phyloP scores from a whole-genome alignment of 2,329 filamentous ascomycete species.

The Incumbomyces lentus region DNA sequence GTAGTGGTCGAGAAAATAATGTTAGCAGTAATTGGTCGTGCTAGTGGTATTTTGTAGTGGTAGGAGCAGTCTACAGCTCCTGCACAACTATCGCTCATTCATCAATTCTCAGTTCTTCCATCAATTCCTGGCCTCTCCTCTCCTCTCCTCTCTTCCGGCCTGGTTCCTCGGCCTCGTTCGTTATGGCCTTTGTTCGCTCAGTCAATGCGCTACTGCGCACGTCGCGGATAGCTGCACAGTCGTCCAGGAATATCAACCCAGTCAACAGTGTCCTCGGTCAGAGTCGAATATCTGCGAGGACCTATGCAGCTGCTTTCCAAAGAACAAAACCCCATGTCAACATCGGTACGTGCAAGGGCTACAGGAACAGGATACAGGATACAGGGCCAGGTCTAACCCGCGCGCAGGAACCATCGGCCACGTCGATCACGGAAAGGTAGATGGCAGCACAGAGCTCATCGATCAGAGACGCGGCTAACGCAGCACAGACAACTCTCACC shows the following conservation, averaged over 20 bases:
- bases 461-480: constrained; percentile 14
- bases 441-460: constrained; percentile 13
- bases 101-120: background rate
- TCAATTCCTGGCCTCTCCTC: background rate
- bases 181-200: constrained; percentile 74
- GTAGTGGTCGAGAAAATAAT: no score
- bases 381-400: background rate
- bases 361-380: background rate
- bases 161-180: constrained; percentile 27
- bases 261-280: constrained; percentile 50
- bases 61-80: no score
- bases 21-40: no score
- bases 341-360: constrained; percentile 56
- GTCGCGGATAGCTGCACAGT: constrained; percentile 58
- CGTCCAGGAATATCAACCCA: constrained; percentile 56
- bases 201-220: constrained; percentile 72
- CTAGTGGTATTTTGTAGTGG: no score
- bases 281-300: constrained; percentile 38
- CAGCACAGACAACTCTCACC: constrained; percentile 78
- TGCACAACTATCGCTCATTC: background rate
- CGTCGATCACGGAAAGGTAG: constrained; percentile 98
- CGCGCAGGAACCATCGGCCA: constrained; percentile 82
- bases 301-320: constrained; percentile 60
- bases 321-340: constrained; percentile 96
- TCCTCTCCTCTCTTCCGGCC: background rate